Evolutionary conservation across 83 land plant genomes (phyloP), one percentile per base, ranked within the genome.

Genomic region (Larix sibirica): DNA sequence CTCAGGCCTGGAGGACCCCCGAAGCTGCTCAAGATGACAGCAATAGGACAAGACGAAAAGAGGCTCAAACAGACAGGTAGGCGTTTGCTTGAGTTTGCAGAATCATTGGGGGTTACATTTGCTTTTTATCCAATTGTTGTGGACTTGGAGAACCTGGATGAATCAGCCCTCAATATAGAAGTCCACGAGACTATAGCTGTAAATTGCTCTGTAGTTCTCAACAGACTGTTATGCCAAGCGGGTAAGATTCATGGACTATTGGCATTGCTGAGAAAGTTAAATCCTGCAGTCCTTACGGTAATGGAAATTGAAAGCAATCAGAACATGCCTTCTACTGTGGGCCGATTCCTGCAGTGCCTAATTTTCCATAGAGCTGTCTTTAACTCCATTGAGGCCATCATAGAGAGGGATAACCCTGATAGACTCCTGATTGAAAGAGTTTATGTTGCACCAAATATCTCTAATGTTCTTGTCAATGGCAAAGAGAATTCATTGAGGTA

Each of bases 1-100:
- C 36, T 58, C 58, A 26, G 83, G 64, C 56, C 82, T 62, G 82
- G 56, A 36, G 82, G 80, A 4, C 54, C 82, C 31, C 82, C 82
- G 5, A 62, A 81, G 69, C 65, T 61, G 24, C 38, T 79, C 66
- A 79, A 58, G 65, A 79, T 79, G 24, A 59, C 80, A 79, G 80
- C 80, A n/a, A 61, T 79, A 61, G 80, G 80, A 18, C 18, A 58
- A 13, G 21, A 61, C 47, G 44, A 59, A 12, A 36, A 61, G 13
- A 79, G 67, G 23, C 47, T 79, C 67, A 79, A 36, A 4, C 80
- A 79, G 80, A 79, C 80, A 36, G 80, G 80, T 24, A 58, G 80
- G 80, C 62, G 65, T 33, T 38, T 81, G 20, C 47, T 21, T 20
- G 76, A 67, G 36, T 81, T 81, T 40, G 82, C 82, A 20, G 23